Conservation (phyloP, 2,329 filamentous ascomycete genomes). For the Pestalotiopsis sp. region DNA sequence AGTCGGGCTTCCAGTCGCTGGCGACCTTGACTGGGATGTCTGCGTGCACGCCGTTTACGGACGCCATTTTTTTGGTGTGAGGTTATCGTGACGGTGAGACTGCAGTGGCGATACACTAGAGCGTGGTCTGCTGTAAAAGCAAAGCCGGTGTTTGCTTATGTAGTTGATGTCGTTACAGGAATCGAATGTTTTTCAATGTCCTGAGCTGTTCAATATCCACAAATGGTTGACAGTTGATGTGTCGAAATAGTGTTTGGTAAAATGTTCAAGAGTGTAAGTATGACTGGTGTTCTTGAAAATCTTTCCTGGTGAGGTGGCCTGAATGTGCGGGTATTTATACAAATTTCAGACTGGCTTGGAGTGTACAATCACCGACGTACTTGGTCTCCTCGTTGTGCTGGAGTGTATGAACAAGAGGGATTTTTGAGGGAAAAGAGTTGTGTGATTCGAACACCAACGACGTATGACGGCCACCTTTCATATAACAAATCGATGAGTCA, state of each 20-base stretch:
- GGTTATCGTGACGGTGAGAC: background rate
- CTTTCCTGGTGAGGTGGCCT: background rate
- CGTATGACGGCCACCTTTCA: background rate
- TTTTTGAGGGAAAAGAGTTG: background rate
- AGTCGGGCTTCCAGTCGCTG: conserved; percentile 61
- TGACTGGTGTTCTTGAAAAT: background rate
- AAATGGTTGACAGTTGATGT: background rate
- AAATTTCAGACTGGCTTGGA: background rate
- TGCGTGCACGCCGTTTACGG: background rate
- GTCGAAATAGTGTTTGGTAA: background rate
- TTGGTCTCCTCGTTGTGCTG: background rate
- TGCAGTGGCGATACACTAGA: background rate
- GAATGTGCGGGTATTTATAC: background rate
- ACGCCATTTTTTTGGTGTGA: background rate
- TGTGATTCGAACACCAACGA: background rate
- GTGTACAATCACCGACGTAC: background rate
- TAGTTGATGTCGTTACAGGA: background rate
- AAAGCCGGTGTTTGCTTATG: background rate
- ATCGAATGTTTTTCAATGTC: background rate
- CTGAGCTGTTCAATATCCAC: background rate
- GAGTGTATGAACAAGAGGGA: background rate
- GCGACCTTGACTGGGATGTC: background rate
- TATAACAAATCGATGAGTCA: background rate
- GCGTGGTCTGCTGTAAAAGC: background rate
- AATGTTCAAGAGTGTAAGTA: background rate